Conservation (phyloP, 768 basidiomycete species). For the Cystobasidiopsis lactophilus region DNA sequence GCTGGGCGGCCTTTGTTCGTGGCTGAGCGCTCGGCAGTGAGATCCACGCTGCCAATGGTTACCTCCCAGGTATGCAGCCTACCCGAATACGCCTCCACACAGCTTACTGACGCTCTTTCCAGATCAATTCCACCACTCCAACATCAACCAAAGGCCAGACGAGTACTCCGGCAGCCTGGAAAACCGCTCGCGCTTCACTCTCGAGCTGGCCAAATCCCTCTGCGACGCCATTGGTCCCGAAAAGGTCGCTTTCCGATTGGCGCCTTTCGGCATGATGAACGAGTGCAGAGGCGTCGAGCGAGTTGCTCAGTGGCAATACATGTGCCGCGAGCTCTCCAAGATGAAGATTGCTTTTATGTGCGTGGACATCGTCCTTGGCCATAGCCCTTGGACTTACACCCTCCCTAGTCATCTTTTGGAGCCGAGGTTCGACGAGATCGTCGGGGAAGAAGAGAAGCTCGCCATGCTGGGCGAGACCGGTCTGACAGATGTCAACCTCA, state of each 20-base stretch:
- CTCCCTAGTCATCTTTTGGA: constrained; percentile 18
- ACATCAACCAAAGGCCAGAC: constrained; percentile 15
- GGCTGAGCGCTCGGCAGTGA: constrained; percentile 12
- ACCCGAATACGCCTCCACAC: too few relatives aligned
- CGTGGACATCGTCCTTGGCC: constrained; percentile 1
- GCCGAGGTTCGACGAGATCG: constrained; percentile 22
- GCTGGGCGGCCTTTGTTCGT: constrained; percentile 1
- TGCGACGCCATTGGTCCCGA: constrained; percentile 34
- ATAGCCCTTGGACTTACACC: neutral
- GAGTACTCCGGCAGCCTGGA: constrained; percentile 43
- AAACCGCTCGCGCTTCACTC: constrained; percentile 34
- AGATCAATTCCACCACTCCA: neutral
- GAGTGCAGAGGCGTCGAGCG: constrained; percentile 17
- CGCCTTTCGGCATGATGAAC: constrained; percentile 26
- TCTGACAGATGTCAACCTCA: too few relatives aligned
- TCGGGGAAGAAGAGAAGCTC: constrained; percentile 17
- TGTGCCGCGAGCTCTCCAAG: constrained; percentile 15
- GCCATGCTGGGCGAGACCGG: constrained; percentile 7
- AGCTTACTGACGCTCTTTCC: neutral
- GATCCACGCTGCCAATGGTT: constrained; percentile 1
- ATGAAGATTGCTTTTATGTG: constrained; percentile 19
- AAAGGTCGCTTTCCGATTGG: constrained; percentile 33
- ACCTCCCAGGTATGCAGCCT: too few relatives aligned
- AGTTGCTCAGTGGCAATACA: constrained; percentile 19
- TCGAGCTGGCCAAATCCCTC: constrained; percentile 36